Base-by-base conservation (phyloP, 176 grass and related monocot species). In the Carex littledalei region DNA sequence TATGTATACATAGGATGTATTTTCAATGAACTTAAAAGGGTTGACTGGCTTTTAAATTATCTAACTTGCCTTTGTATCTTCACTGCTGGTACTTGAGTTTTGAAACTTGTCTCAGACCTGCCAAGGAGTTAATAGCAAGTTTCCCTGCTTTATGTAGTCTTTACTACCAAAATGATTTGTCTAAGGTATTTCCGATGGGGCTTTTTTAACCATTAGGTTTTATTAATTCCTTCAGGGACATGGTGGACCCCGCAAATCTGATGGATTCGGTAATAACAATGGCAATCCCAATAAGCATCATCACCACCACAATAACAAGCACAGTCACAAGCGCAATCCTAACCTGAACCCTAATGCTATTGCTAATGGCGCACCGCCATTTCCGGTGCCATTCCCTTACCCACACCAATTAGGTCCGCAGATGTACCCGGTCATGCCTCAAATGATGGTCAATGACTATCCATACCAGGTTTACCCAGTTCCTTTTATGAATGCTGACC, bases 351-450 rank as follows among this genome's bases (percentile, higher is more conserved):
- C 43, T 26, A 80, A 85, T 67, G 20, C 10, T 3, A 83, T 52
- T 39, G 85, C 81, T 63, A 87, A 84, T 84, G 73, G 85, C 63
- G 74, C 67, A n/a, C 88, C 88, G 14, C 85, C 89, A 60, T 87
- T 90, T 84, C 85, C 85, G 32, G 62, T 87, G 22, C 81, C 86
- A 18, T 81, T 81, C 55, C 79, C 57, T 41, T 84, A 56, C 43
- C 85, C 15, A 84, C 82, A 49, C 60, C 72, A 82, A 52, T 64
- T 66, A 37, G 89, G 89, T 32, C 89, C 82, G 52, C 82, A 75
- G 17, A 71, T 87, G 55, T 87, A 82, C 49, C 89, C 85, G 45
- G 66, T 90, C 14, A 72, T 90, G 70, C 81, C 85, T 54, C 73
- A 69, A 18, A 20, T 84, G 72, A 87, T 89, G 79, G 78, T 84